Conservation (phyloP, 1,139 yeast genomes). For the Suhomyces bribrorum region DNA sequence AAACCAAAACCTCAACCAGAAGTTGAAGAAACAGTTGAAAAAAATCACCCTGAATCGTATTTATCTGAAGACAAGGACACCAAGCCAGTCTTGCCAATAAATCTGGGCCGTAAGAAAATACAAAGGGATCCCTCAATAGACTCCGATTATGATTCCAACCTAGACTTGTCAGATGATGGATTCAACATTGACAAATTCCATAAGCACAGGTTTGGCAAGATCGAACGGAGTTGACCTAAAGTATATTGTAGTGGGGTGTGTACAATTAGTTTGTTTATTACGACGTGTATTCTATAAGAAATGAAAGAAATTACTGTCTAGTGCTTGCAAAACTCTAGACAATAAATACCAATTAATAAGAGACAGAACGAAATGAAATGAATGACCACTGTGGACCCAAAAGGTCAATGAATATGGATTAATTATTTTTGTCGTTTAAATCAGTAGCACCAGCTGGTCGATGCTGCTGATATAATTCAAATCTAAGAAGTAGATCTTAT, state of each 20-base stretch:
- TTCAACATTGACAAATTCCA: conserved; percentile 9
- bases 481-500: too few species aligned
- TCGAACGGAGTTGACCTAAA: neutral
- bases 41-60: too few species aligned
- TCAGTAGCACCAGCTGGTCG: too few species aligned
- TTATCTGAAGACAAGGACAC: neutral
- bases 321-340: conserved; percentile 2
- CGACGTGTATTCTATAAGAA: conserved; percentile 7
- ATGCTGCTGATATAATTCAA: too few species aligned
- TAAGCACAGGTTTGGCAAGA: conserved; percentile 6
- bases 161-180: conserved; percentile 24
- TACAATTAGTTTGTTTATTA: neutral
- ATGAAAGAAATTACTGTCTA: conserved; percentile 1
- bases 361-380: conserved; percentile 5
- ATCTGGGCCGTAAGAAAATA: neutral
- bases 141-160: conserved; percentile 29
- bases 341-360: conserved; percentile 1
- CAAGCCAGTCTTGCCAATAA: conserved; percentile 8
- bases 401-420: neutral
- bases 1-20: conserved; percentile 9
- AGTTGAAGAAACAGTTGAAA: conserved; percentile 3
- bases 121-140: conserved; percentile 26
- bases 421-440: neutral
- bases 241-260: neutral
- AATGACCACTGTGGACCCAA: neutral